Evolutionary conservation across 352 stramenopile genomes (phyloP), one percentile per base, ranked within the genome.

Genomic region (Phytophthora capsici): DNA sequence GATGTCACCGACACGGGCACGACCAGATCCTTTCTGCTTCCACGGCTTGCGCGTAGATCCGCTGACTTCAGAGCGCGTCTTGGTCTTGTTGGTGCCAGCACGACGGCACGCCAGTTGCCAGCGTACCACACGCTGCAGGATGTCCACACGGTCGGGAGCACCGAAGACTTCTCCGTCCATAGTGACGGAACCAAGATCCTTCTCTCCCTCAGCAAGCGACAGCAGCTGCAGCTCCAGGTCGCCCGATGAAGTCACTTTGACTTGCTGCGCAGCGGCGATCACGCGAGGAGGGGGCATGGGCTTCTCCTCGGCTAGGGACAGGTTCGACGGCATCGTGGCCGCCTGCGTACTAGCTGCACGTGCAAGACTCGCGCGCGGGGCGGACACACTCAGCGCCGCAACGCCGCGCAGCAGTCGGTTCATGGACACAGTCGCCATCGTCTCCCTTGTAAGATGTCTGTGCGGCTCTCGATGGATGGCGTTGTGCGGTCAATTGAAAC

Each of bases 1-100:
- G 55, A 94, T 93, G 67, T 94, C 89, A 47, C 88, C 88, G n/a
- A 96, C 88, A 83, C 88, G 88, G 7, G 88, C 88, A 37, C 85
- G 86, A 13, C 88, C 88, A 16, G 78, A 90, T 26, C 88, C 88
- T 89, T 96, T 96, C 63, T 96, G 88, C 78, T 90, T 90, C 84
- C 86, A 95, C 14, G 85, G 81, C 73, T 96, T 96, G 63, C 86
- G 80, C 64, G 87, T 95, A 20, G 88, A 96, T 32, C 88, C 87
- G 74, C 86, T 94, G 10, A 90, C 84, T 76, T 96, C 88, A 22
- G 85, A 87, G 66, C 88, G 88, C 53, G 86, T 91, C 81, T 96
- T 96, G 66, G 86, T 90, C 76, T 95, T 95, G 84, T 94, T 90
- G 68, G 88, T 94, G 60, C 86, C 88, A 37, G 87, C 84, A 48